phyloP scores from a whole-genome alignment of 345 rosid genomes.

The Garcia nutans region DNA sequence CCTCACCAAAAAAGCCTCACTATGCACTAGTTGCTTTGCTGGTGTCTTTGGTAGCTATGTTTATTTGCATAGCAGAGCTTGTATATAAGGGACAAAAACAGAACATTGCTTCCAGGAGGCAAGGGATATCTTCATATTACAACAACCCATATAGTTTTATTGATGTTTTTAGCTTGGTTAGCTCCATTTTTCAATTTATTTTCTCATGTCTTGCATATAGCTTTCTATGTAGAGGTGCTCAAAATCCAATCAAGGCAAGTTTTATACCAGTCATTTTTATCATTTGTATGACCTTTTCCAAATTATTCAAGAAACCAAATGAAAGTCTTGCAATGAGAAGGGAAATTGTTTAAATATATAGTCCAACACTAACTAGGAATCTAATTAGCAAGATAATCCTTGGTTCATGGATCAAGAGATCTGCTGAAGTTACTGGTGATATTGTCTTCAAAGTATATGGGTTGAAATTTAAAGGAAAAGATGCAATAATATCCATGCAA shows the following conservation, averaged over 20 bases:
- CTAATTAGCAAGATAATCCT: no score
- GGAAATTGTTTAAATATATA: no score
- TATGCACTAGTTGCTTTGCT: background rate
- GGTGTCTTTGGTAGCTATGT: background rate
- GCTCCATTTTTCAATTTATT: background rate
- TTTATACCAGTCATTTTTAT: background rate
- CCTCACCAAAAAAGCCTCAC: background rate
- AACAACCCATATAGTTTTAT: background rate
- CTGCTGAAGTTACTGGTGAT: no score
- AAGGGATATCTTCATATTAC: background rate
- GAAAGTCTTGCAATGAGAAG: background rate
- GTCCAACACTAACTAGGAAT: no score
- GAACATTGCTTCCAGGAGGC: background rate
- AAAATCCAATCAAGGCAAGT: background rate
- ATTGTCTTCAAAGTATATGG: no score
- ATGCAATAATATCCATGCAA: no score
- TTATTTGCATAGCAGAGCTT: background rate
- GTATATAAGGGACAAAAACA: background rate
- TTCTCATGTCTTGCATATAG: background rate
- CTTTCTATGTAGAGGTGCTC: background rate
- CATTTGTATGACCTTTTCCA: background rate
- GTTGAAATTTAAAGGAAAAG: no score
- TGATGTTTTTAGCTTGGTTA: background rate
- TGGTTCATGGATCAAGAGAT: no score
- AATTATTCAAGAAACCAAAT: background rate